Conservation (phyloP, 495 filamentous ascomycete genomes). For the Penicillium malachiteum region DNA sequence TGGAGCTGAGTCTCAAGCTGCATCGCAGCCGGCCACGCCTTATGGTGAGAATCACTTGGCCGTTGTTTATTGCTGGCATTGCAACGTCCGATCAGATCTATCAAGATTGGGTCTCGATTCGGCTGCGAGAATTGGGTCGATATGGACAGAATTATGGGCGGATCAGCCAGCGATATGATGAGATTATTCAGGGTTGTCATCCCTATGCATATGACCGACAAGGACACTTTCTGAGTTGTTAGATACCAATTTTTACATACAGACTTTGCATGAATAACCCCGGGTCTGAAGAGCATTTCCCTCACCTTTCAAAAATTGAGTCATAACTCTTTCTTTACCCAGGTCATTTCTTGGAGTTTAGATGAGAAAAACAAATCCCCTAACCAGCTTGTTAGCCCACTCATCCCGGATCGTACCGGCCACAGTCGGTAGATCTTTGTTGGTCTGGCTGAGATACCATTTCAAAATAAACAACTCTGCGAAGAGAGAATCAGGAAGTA, state of each 20-base stretch:
- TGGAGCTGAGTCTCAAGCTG: slow-evolving; percentile 30
- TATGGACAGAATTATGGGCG: slow-evolving; percentile 29
- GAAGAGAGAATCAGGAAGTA: too few species aligned
- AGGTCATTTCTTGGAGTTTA: too few species aligned
- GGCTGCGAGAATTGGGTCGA: slow-evolving; percentile 29
- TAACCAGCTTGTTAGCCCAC: too few species aligned
- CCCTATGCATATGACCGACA: slow-evolving; percentile 15
- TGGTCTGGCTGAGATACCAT: too few species aligned
- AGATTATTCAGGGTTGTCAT: slow-evolving; percentile 22
- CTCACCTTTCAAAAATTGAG: too few species aligned
- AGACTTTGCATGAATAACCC: too few species aligned
- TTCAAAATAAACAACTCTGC: too few species aligned
- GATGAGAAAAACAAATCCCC: too few species aligned
- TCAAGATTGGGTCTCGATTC: slow-evolving; percentile 38
- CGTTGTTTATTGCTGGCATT: slow-evolving; percentile 31
- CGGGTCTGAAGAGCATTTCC: too few species aligned
- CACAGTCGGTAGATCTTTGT: too few species aligned
- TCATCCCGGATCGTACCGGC: too few species aligned
- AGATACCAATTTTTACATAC: background rate
- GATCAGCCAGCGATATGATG: slow-evolving; percentile 26
- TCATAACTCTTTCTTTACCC: too few species aligned
- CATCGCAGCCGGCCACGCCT: slow-evolving; percentile 29
- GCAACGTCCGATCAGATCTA: slow-evolving; percentile 31
- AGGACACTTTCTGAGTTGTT: background rate
- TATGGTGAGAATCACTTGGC: slow-evolving; percentile 32